Evolutionary conservation across 768 basidiomycete species (phyloP), one percentile per base, ranked within the genome.

Genomic region (Naganishia randhawae): DNA sequence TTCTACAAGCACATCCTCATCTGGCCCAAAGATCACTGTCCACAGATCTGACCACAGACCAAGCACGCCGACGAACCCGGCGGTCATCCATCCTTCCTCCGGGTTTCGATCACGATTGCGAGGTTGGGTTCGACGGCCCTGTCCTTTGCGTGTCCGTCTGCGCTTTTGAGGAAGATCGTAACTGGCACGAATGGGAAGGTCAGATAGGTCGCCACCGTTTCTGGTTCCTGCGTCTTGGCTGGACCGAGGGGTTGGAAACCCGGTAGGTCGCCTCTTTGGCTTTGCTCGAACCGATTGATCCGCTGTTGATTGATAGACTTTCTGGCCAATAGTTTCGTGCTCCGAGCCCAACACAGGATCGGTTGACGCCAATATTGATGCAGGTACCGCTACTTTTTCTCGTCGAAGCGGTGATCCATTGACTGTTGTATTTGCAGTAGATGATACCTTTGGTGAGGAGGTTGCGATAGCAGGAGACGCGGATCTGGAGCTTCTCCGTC

Each of bases 51-150:
- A 61, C 57, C 57, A 61, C 4, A 61, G 25, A 2, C 57, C 57
- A 5, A 61, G 25, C 0, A 61, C 57, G 25, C 57, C 57, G 17
- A 61, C 57, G 16, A 61, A 61, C 13, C 57, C 57, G 14, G 57
- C 57, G 9, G 57, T 61, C 57, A 61, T 61, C 57, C 57, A 61
- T 13, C 57, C 57, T 25, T 61, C 57, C 39, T 61, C 57, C 16
- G 57, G 57, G n/a, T 61, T 61, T 25, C 57, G 57, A 61, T 61
- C 27, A 25, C 37, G 57, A n/a, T 25, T 61, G 5, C 37, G 57
- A 25, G 57, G 35, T 25, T n/a, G 37, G 4, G 17, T 29, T n/a
- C 57, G 57, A 22, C 57, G 57, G 25, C 57, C 27, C 17, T 61
- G 57, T 10, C 37, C 37, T 61, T 39, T 25, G 2, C 57, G 37